Evolutionary conservation across 768 basidiomycete species (phyloP), one percentile per base, ranked within the genome.

Genomic region (Dictyophora rubrovolvata): DNA sequence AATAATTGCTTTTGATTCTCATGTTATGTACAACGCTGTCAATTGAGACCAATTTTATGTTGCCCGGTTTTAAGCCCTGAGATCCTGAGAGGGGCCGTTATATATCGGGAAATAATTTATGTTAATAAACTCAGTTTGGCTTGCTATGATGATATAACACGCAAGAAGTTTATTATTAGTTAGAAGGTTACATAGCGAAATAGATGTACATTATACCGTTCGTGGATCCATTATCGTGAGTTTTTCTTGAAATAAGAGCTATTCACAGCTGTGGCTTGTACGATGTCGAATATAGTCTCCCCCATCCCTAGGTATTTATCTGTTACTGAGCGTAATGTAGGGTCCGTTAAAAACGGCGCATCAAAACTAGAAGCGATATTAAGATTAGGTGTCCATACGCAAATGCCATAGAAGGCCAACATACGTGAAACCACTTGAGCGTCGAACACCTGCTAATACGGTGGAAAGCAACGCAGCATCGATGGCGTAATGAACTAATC

Each of bases 381-480:
- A 51, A 54, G 36, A 53, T 22, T 22, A 53, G 17, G 28, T 18
- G 18, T 46, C 14, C 12, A 42, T 12, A 42, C 11, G 14, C 42
- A 22, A 42, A 22, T 34, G 49, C 54, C 37, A 53, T 9, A n/a
- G 10, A 46, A 35, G 48, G 33, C 53, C 18, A 34, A 85, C 93
- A 71, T 68, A 96, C 94, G 80, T 73, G 74, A 92, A 93, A 36
- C 94, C 94, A 61, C 87, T 94, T 17, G 92, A 86, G 60, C 90
- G 84, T 69, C 85, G 85, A 61, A 98, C 85, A 33, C 95, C 95
- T 42, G 95, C 95, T 46, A 94, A 72, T 7, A 97, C 80, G 12
- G 95, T 91, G 16, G 93, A 93, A 37, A 97, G 64, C 35, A 97
- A 77, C 54, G 90, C 80, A 14, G 86, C 88, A 68, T 97, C 95